These are phyloP conservation scores for Fusarium devonianum DNA, from an alignment of 2,329 filamentous ascomycete species.

Conservation along the genomic window DNA sequence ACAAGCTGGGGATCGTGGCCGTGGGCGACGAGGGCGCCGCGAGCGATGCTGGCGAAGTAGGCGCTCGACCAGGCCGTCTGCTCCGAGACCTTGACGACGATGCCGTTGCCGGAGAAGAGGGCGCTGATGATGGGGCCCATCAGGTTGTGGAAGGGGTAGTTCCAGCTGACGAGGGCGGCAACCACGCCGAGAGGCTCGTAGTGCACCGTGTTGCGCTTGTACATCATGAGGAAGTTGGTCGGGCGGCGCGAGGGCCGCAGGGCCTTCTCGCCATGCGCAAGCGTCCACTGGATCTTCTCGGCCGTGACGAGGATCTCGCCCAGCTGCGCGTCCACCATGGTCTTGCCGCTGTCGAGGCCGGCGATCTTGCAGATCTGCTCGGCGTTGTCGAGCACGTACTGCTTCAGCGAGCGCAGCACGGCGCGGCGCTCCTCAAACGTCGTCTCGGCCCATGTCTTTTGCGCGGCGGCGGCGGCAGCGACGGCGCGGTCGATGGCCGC, in stretches of 20 bases:
- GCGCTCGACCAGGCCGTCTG: slow-evolving; percentile 91
- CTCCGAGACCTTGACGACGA: slow-evolving; percentile 94
- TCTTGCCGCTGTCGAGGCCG: slow-evolving; percentile 94
- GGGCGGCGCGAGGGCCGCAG: slow-evolving; percentile 75
- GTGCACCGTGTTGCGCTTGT: slow-evolving; percentile 88
- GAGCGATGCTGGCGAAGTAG: slow-evolving; percentile 82
- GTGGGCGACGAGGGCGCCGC: slow-evolving; percentile 80
- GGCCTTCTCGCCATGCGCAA: slow-evolving; percentile 86
- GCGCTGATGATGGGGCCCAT: slow-evolving; percentile 89
- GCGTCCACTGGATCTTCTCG: slow-evolving; percentile 95
- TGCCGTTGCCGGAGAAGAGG: slow-evolving; percentile 88
- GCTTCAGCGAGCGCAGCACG: slow-evolving; percentile 82
- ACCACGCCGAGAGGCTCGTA: slow-evolving; percentile 96
- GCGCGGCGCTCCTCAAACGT: slow-evolving; percentile 78
- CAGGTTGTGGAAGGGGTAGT: slow-evolving; percentile 96
- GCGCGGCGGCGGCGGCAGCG: slow-evolving; percentile 75
- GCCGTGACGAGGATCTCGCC: slow-evolving; percentile 94
- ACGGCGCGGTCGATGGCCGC: slow-evolving; percentile 82
- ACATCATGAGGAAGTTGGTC: slow-evolving; percentile 92
- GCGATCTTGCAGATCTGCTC: slow-evolving; percentile 84
- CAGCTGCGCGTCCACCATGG: slow-evolving; percentile 90
- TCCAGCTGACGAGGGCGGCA: slow-evolving; percentile 93
- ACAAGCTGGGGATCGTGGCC: slow-evolving; percentile 83
- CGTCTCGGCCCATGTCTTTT: slow-evolving; percentile 78
- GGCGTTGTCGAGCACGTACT: slow-evolving; percentile 87